A percentile compares a stretch with the other conserved stretches of the same genome.
phyloP scores from a whole-genome alignment of 139 green algal genomes.

The Pedinophyceae sp. region DNA sequence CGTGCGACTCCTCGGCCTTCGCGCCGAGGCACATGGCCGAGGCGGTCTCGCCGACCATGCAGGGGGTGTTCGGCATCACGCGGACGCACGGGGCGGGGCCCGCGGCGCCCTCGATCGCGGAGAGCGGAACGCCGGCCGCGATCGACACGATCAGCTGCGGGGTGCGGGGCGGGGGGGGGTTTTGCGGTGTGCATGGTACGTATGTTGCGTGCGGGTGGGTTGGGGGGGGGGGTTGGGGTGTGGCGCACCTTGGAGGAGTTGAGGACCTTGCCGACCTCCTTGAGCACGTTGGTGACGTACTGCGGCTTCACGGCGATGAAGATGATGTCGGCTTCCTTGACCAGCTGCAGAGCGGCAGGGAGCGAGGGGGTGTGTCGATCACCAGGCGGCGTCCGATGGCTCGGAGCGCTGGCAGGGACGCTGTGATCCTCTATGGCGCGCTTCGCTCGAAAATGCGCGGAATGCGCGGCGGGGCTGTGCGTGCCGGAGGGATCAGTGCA shows the following conservation, averaged over 20 bases:
- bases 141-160: slow-evolving; percentile 76
- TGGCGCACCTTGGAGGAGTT: too few relatives aligned
- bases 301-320: slow-evolving; percentile 91
- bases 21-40: slow-evolving; percentile 70
- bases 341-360: slow-evolving; percentile 35
- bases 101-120: slow-evolving; percentile 9
- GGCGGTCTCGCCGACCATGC: slow-evolving; percentile 77
- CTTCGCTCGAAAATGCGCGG: neutral
- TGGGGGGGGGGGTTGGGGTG: too few relatives aligned
- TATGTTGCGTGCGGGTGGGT: too few relatives aligned
- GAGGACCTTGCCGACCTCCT: slow-evolving; percentile 23
- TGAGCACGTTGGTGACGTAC: slow-evolving; percentile 51
- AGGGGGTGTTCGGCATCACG: slow-evolving; percentile 97
- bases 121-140: slow-evolving; percentile 74
- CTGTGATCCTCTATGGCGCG: too few relatives aligned
- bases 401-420: too few relatives aligned
- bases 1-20: slow-evolving; percentile 11
- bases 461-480: too few relatives aligned
- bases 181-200: too few relatives aligned
- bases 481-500: too few relatives aligned
- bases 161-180: too few relatives aligned
- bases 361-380: neutral
- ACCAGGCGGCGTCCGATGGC: neutral
- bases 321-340: slow-evolving; percentile 52
- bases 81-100: slow-evolving; percentile 24